Evolutionary conservation across 345 rosid genomes (phyloP).

Genomic region (Raphanus sativus): DNA sequence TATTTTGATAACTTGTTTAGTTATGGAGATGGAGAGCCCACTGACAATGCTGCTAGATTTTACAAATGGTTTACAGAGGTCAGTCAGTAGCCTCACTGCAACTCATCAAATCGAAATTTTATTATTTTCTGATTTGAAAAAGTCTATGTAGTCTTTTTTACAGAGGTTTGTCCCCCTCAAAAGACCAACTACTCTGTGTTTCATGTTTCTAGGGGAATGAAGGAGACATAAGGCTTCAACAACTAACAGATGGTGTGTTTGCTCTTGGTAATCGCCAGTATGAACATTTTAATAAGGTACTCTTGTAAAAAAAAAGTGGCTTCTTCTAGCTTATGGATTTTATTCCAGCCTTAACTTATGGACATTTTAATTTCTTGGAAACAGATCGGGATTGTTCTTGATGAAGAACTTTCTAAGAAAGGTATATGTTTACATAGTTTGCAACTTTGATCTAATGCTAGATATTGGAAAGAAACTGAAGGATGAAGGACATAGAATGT

Average conservation of each 20-base stretch:
- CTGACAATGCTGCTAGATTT: slow-evolving; percentile 95
- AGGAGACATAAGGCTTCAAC: slow-evolving; percentile 58
- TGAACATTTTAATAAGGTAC: slow-evolving; percentile 95
- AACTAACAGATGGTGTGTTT: slow-evolving; percentile 66
- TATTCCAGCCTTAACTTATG: slow-evolving; percentile 6
- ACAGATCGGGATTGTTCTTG: slow-evolving; percentile 64
- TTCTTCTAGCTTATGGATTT: not conserved
- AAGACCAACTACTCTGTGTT: not conserved
- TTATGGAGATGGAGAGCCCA: slow-evolving; percentile 98
- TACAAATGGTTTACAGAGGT: slow-evolving; percentile 96
- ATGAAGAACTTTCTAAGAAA: slow-evolving; percentile 58
- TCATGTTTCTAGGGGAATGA: slow-evolving; percentile 54
- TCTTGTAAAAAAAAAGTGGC: not conserved
- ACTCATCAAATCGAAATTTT: not conserved
- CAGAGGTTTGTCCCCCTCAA: not conserved
- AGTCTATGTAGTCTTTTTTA: not conserved
- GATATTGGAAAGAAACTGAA: not conserved
- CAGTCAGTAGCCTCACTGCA: slow-evolving; percentile 7
- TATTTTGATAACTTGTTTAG: slow-evolving; percentile 40
- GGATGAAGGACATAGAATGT: not conserved
- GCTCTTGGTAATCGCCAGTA: slow-evolving; percentile 94
- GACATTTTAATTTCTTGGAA: slow-evolving; percentile 4
- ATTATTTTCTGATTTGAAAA: not conserved
- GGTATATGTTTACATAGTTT: slow-evolving; percentile 38
- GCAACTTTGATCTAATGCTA: not conserved